Conservation (phyloP, 495 filamentous ascomycete genomes). For the Beverwykella pulmonaria region DNA sequence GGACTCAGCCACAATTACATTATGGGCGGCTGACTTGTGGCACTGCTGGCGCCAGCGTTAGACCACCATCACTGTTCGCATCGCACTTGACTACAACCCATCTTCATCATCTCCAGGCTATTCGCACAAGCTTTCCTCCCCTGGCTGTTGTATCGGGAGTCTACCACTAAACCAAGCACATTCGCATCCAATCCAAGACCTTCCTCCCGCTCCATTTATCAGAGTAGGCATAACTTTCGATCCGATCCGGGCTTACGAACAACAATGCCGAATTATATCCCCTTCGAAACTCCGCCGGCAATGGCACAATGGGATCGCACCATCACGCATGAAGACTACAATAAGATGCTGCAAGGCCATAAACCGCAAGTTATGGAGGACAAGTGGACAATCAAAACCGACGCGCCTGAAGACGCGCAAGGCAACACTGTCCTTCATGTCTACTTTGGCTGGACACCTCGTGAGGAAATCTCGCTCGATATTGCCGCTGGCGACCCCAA, state of each 20-base stretch:
- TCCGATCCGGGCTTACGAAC: not conserved
- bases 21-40: not conserved
- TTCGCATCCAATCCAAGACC: not conserved
- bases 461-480: not conserved
- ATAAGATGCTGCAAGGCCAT: not conserved
- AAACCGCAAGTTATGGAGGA: not conserved
- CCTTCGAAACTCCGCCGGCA: not conserved
- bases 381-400: conserved; percentile 4
- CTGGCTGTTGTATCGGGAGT: not conserved
- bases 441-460: not conserved
- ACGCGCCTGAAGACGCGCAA: conserved; percentile 1
- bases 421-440: conserved; percentile 2
- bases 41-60: not conserved
- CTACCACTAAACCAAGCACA: not conserved
- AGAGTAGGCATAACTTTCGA: not conserved
- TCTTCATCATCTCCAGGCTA: not conserved
- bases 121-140: not conserved
- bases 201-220: not conserved
- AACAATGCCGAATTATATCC: not conserved
- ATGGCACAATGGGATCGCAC: conserved; percentile 1
- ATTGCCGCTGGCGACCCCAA: not conserved
- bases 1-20: no score
- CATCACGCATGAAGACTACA: conserved; percentile 1
- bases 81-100: not conserved
- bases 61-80: not conserved